Base-by-base conservation (phyloP, 768 basidiomycete genomes). In the Coprinellus micaceus region DNA sequence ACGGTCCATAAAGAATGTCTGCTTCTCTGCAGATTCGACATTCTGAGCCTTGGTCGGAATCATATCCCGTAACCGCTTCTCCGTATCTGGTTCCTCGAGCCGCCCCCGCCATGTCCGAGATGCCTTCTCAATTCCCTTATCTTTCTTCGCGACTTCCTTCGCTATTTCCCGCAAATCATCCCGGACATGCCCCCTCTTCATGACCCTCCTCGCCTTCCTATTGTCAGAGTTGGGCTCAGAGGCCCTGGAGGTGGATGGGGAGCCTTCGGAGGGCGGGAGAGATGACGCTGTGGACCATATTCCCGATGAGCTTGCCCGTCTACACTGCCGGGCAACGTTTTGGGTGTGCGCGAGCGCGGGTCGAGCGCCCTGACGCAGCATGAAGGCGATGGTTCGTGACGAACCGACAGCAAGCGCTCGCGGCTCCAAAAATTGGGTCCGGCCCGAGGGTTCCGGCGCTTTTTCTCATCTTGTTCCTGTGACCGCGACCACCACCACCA, bases 381-480 rank as follows among this genome's bases (percentile, higher is more conserved):
- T 49, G 47, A 19, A 7, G 6, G 29, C n/a, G n/a, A n/a, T n/a
- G n/a, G n/a, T n/a, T 46, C 7, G 53, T 30, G 56, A 2, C 46
- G 39, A 0, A 54, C 25, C 13, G 26, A 25, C 47, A 13, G 15
- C 10, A 12, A 19, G 24, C 28, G 17, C 21, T 7, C 4, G 17
- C 19, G 4, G 44, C 15, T 29, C 26, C 10, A 46, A 30, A 40
- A 58, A 19, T 22, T 40, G 30, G n/a, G 37, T 56, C 51, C 66
- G 66, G 63, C n/a, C 66, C 66, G 64, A 46, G 40, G 33, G 17
- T 4, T 36, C 59, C 55, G 55, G 52, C 13, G 26, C 40, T 22
- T 40, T 54, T 47, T 52, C 53, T 52, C 43, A 19, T 36, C 41
- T 51, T 28, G 15, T 40, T 24, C 28, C 37, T 37, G 17, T 37